Evolutionary conservation across 176 grass and related monocot species (phyloP).

Genomic region (Raddia guianensis): DNA sequence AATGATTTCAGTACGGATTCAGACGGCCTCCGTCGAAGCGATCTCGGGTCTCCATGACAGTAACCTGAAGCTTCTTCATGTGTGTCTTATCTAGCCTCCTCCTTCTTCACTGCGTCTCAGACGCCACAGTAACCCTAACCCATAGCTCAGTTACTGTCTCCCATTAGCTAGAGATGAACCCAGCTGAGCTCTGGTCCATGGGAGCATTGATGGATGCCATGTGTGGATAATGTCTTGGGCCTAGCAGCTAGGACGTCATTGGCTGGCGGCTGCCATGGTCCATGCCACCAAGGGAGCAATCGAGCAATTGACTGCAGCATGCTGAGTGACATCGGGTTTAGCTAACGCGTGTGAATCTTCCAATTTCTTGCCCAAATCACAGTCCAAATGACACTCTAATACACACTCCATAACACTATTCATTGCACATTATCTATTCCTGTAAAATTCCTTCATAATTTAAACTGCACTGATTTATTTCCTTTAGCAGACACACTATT

Average conservation of each 20-base stretch:
- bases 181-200: background rate
- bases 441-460: too few relatives aligned
- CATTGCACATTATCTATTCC: too few relatives aligned
- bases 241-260: background rate
- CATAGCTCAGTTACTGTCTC: background rate
- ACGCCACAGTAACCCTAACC: background rate
- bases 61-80: background rate
- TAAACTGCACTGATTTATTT: too few relatives aligned
- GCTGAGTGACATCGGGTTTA: background rate
- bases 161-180: background rate
- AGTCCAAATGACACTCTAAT: too few relatives aligned
- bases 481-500: too few relatives aligned
- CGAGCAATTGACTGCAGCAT: background rate
- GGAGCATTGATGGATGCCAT: background rate
- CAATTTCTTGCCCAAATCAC: background rate
- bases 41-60: slow-evolving; percentile 34
- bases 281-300: too few relatives aligned
- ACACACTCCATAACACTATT: too few relatives aligned
- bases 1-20: slow-evolving; percentile 1
- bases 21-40: background rate
- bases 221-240: background rate
- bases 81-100: background rate
- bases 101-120: background rate
- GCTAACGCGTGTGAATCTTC: slow-evolving; percentile 16
- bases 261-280: background rate